Conservation (phyloP, 2,329 filamentous ascomycete genomes). For the Malbranchea zuffiana region DNA sequence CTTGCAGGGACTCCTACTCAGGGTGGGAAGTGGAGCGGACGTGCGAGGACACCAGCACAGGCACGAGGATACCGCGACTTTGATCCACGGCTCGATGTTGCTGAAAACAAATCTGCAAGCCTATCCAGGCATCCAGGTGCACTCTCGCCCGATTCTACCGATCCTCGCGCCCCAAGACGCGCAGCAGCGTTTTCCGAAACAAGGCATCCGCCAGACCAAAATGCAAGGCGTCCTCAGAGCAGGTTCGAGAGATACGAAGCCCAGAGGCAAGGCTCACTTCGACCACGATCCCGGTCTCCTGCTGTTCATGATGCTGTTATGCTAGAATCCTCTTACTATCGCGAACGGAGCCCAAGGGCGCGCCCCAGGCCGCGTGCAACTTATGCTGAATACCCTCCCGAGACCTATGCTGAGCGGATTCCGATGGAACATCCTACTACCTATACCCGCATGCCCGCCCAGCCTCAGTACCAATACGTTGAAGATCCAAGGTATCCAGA, state of each 20-base stretch:
- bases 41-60: constrained; percentile 12
- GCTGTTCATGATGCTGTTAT: constrained; percentile 13
- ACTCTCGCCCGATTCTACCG: constrained; percentile 15
- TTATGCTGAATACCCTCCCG: constrained; percentile 16
- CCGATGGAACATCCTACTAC: constrained; percentile 11
- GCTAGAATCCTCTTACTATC: constrained; percentile 19
- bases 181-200: constrained; percentile 14
- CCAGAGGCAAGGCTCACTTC: constrained; percentile 18
- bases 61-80: constrained; percentile 15
- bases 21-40: constrained; percentile 12
- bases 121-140: constrained; percentile 11
- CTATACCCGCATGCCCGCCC: constrained; percentile 13
- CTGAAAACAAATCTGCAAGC: constrained; percentile 7
- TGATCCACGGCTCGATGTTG: constrained; percentile 13
- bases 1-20: constrained; percentile 10
- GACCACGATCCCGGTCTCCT: constrained; percentile 22
- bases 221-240: constrained; percentile 16
- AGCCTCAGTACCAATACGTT: constrained; percentile 19
- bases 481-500: constrained; percentile 18
- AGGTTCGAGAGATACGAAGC: constrained; percentile 22
- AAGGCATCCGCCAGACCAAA: constrained; percentile 11
- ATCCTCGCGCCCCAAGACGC: constrained; percentile 15
- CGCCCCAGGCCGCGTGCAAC: constrained; percentile 12
- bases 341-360: constrained; percentile 18
- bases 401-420: constrained; percentile 15